These are phyloP conservation scores for Sanghuangporus sanghuang DNA, from an alignment of 1,284 basidiomycete genomes.

Conservation along the genomic window DNA sequence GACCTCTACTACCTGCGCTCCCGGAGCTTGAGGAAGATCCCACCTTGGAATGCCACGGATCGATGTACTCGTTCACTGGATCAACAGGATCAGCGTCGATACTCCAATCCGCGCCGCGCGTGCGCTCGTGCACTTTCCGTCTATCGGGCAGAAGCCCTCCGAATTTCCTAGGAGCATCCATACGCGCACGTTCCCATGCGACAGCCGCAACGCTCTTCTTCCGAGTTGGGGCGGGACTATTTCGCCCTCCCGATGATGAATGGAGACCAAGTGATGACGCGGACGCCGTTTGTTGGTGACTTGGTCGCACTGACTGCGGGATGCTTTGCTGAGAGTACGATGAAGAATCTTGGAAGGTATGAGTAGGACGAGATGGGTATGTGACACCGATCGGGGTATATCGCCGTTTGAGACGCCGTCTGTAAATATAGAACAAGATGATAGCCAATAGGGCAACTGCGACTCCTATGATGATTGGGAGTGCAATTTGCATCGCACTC, in stretches of 20 bases:
- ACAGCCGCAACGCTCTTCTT: background rate
- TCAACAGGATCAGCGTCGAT: slow-evolving; percentile 10
- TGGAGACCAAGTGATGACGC: background rate
- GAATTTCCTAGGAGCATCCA: slow-evolving; percentile 11
- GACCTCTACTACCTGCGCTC: background rate
- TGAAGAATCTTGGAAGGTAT: background rate
- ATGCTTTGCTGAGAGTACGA: background rate
- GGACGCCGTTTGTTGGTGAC: background rate
- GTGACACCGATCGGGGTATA: slow-evolving; percentile 1
- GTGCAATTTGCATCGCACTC: slow-evolving; percentile 10
- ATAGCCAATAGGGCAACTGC: slow-evolving; percentile 6
- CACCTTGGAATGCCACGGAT: background rate
- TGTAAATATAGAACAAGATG: slow-evolving; percentile 7
- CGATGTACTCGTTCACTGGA: background rate
- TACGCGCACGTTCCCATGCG: slow-evolving; percentile 15
- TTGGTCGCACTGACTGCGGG: background rate
- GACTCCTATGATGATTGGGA: slow-evolving; percentile 9
- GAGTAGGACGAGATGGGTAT: background rate
- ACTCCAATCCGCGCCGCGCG: slow-evolving; percentile 13
- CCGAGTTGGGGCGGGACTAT: background rate
- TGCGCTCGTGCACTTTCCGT: slow-evolving; percentile 8
- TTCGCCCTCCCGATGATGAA: background rate
- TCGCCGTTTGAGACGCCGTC: slow-evolving; percentile 11
- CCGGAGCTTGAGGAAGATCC: background rate
- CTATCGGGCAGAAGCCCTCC: slow-evolving; percentile 11